Conservation (phyloP, 306 rosid genomes). For the Vachellia collinsii region DNA sequence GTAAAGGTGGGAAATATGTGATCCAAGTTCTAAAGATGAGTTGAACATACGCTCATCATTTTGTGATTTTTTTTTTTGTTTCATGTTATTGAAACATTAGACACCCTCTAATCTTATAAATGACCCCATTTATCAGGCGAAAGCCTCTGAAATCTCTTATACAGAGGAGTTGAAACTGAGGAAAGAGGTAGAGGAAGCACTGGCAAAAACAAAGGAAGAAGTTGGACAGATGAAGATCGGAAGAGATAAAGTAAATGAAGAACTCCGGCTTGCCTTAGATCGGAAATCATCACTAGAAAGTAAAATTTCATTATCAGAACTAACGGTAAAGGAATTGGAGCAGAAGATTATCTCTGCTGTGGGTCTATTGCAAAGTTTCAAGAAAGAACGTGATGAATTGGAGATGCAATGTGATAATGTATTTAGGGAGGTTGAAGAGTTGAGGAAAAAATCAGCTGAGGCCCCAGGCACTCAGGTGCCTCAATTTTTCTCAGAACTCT, state of each 20-base stretch:
- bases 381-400: constrained; percentile 62
- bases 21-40: constrained; percentile 13
- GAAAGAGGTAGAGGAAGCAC: constrained; percentile 64
- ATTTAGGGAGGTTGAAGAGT: constrained; percentile 70
- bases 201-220: constrained; percentile 52
- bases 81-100: constrained; percentile 15
- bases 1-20: constrained; percentile 1
- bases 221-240: constrained; percentile 52
- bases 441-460: constrained; percentile 64
- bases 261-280: constrained; percentile 54
- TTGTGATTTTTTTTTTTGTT: constrained; percentile 9
- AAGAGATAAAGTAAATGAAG: constrained; percentile 50
- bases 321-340: constrained; percentile 52
- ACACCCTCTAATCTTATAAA: constrained; percentile 6
- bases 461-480: constrained; percentile 44
- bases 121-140: constrained; percentile 53
- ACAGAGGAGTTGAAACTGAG: constrained; percentile 63
- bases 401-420: constrained; percentile 62
- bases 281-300: constrained; percentile 57
- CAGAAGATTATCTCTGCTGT: constrained; percentile 56
- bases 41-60: background rate
- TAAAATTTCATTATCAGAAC: constrained; percentile 59
- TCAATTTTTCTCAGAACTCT: constrained; percentile 66
- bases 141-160: constrained; percentile 50
- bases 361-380: constrained; percentile 53